A percentile compares a stretch with the other conserved stretches of the same genome.
Conservation (phyloP, 2,329 filamentous ascomycete genomes). For the Curvularia sp. region DNA sequence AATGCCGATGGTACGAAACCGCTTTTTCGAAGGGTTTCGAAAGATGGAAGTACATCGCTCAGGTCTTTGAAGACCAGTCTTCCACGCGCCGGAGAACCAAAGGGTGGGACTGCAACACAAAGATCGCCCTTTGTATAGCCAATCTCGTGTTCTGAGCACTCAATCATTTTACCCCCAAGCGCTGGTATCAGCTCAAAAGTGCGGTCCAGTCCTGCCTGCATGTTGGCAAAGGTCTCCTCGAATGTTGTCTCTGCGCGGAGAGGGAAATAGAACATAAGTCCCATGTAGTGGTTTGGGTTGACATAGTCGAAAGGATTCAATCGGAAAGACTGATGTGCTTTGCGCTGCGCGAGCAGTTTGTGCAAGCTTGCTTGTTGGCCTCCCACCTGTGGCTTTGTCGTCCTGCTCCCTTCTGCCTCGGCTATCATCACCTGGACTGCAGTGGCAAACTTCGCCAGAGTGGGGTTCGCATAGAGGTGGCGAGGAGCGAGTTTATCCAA, state of each 20-base stretch:
- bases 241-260: constrained; percentile 33
- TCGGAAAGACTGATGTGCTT: constrained; percentile 39
- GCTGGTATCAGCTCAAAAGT: constrained; percentile 49
- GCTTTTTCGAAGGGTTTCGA: constrained; percentile 20
- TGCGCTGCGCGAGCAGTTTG: constrained; percentile 18
- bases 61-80: constrained; percentile 31
- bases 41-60: constrained; percentile 26
- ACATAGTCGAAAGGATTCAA: constrained; percentile 44
- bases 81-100: constrained; percentile 3
- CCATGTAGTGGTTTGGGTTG: constrained; percentile 33
- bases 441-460: constrained; percentile 32
- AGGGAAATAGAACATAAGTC: constrained; percentile 48
- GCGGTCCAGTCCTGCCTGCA: constrained; percentile 47
- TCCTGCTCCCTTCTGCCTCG: not conserved
- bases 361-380: constrained; percentile 11
- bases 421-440: constrained; percentile 14
- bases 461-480: constrained; percentile 47
- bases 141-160: constrained; percentile 36
- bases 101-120: constrained; percentile 27
- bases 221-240: constrained; percentile 39
- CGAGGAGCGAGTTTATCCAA: constrained; percentile 43
- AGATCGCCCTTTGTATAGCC: constrained; percentile 40
- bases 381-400: not conserved
- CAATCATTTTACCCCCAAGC: constrained; percentile 48
- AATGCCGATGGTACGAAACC: constrained; percentile 30